Base-by-base conservation (phyloP, 805 yeast genomes). In the Scheffersomyces ergatensis region DNA sequence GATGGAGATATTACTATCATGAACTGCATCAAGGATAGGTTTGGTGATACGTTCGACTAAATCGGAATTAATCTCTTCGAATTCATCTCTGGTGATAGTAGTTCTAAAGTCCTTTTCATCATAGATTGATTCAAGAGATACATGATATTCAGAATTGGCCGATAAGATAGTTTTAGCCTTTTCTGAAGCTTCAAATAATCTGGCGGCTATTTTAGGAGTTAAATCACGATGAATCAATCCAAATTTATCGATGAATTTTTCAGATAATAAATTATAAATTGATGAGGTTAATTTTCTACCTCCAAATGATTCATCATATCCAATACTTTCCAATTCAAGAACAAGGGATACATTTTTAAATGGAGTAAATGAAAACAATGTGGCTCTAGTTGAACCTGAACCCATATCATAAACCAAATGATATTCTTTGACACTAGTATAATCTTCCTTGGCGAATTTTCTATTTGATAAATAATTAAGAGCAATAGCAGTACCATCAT, bases 401-500 rank as follows among this genome's bases (percentile, higher is more conserved):
- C 99, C 99, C 77, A 86, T 78, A 60, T 93, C 99, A 57, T 83
- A 89, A 26, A 93, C 76, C 37, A 89, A 57, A 56, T 86, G 86
- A 53, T 80, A 74, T 50, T 78, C 79, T 41, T 71, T 75, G 21
- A 44, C 49, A 26, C 50, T 62, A 27, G 57, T 50, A 40, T 54
- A 62, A 34, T 65, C 65, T 2, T 70, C 73, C 16, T 55, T 51
- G 3, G 59, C 60, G 5, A 60, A 55, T 26, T 63, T 61, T 45
- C 76, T 76, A 34, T 76, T 73, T 24, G 85, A 72, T 1, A 88
- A 87, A 58, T 80, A 90, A 54, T 89, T 87, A 33, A 87, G 63
- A 1, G 95, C 96, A 13, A 88, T 89, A 2, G 98, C 93, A n/a
- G 88, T 65, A 13, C 97, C 97, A 59, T 92, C 97, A 55, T 86